Percentiles rank a stretch among this genome's conserved stretches.
Conservation (phyloP, 2,329 filamentous ascomycete species). For the Cercospora zeae-maydis region DNA sequence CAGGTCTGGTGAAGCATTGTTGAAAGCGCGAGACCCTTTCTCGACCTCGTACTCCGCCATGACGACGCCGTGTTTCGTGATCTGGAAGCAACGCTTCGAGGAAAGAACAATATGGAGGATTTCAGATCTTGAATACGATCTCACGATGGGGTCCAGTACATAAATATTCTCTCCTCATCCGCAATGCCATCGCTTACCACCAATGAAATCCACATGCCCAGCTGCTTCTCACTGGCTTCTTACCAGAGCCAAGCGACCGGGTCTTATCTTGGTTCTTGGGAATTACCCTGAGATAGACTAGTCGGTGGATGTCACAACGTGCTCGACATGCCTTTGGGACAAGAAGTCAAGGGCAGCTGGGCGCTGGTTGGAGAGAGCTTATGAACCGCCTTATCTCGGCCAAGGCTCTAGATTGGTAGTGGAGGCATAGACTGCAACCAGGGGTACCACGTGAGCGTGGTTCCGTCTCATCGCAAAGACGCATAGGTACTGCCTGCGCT, state of each 20-base stretch:
- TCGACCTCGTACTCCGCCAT: constrained; percentile 14
- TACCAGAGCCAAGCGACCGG: background rate
- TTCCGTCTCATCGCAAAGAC: too few species aligned
- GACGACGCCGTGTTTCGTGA: background rate
- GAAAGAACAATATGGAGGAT: background rate
- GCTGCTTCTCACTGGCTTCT: background rate
- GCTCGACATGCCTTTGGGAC: background rate
- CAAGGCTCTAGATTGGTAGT: constrained; percentile 15
- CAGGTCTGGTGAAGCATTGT: constrained; percentile 1
- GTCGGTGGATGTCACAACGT: background rate
- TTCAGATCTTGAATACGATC: background rate
- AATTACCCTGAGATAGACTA: background rate
- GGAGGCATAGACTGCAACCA: background rate
- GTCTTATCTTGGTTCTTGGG: background rate
- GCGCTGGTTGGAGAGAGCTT: constrained; percentile 16
- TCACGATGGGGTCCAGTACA: background rate
- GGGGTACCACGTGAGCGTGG: background rate
- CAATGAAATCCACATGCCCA: background rate
- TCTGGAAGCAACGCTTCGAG: background rate
- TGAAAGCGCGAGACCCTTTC: constrained; percentile 7
- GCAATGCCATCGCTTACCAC: background rate
- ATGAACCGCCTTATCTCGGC: constrained; percentile 17
- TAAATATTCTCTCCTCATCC: background rate
- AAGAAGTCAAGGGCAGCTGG: constrained; percentile 1
- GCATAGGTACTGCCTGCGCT: too few species aligned